These are phyloP conservation scores for Eucalyptus urophylla DNA, from an alignment of 345 rosid species.

Conservation along the genomic window DNA sequence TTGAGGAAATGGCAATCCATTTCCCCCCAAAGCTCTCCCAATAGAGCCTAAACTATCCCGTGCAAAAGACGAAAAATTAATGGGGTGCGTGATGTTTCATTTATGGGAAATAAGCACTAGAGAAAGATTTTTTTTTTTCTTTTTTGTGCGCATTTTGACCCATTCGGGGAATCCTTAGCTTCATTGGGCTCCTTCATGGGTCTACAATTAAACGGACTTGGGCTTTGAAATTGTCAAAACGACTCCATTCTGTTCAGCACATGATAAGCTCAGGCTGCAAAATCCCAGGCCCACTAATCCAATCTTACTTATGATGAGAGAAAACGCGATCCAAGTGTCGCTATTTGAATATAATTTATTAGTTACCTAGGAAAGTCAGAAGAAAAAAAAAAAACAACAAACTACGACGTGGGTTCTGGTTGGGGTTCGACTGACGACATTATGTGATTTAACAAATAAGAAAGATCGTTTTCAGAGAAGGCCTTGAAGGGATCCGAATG, in stretches of 20 bases:
- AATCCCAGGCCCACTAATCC: neutral
- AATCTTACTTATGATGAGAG: neutral
- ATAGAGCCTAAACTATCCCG: neutral
- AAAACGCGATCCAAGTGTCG: neutral
- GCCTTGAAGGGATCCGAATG: neutral
- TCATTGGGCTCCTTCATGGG: neutral
- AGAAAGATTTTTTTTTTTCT: neutral
- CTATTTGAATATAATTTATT: neutral
- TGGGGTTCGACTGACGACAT: neutral
- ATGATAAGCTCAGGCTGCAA: neutral
- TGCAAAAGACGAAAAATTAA: neutral
- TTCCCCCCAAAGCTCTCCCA: neutral
- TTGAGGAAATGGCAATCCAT: neutral
- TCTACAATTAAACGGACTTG: neutral
- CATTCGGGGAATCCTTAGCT: neutral
- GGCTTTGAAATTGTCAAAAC: neutral
- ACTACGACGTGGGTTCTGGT: neutral
- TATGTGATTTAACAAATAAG: neutral
- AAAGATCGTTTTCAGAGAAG: neutral
- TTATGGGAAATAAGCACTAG: neutral
- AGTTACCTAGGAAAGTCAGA: neutral
- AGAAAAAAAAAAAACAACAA: neutral
- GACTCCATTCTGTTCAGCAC: neutral
- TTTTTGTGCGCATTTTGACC: neutral
- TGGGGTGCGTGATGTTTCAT: neutral